These are phyloP conservation scores for Dictyostelium citrinum DNA, from an alignment of 78 protist species.

Conservation along the genomic window DNA sequence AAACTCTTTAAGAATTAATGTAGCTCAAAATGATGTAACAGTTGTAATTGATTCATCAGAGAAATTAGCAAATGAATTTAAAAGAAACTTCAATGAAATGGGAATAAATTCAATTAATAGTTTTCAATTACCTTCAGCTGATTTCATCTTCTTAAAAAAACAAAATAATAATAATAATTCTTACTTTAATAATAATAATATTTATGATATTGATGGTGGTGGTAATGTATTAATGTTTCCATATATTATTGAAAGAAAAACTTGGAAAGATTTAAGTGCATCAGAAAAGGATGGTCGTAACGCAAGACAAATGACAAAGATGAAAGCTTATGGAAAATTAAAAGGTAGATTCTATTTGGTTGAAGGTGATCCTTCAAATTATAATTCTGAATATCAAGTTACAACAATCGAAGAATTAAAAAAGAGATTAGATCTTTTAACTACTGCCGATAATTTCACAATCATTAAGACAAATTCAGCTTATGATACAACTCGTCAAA, in stretches of 20 bases:
- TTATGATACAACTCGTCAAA: background rate
- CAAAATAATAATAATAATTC: background rate
- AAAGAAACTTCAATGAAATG: background rate
- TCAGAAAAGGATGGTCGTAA: background rate
- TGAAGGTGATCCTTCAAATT: background rate
- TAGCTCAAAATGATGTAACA: background rate
- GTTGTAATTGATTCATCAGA: background rate
- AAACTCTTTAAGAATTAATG: background rate
- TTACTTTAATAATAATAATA: background rate
- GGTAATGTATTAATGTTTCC: background rate
- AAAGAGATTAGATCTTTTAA: background rate
- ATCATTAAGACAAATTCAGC: background rate
- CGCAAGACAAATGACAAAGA: background rate
- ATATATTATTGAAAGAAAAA: constrained; percentile 1
- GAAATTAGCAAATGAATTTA: background rate
- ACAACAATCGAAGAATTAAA: background rate
- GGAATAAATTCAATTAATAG: background rate
- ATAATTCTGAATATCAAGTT: background rate
- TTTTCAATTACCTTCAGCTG: background rate
- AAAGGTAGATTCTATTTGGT: background rate
- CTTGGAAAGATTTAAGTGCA: background rate
- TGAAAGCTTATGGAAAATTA: background rate
- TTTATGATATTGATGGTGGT: background rate
- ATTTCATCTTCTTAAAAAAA: background rate
- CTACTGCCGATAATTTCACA: background rate